phyloP scores from a whole-genome alignment of 345 rosid genomes.

The Populus davidiana region DNA sequence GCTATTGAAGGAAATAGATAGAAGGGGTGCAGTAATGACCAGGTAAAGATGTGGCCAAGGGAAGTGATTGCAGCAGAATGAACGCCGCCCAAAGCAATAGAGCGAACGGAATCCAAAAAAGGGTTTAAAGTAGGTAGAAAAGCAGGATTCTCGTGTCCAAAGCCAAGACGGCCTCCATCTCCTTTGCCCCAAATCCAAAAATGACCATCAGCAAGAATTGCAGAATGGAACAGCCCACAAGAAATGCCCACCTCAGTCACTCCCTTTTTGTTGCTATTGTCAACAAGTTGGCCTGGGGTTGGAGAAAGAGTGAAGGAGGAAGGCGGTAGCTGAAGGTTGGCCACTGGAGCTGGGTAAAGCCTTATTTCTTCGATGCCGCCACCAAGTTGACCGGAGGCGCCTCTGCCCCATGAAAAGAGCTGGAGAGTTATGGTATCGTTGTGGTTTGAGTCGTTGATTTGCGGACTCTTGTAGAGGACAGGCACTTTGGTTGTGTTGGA shows the following conservation, averaged over 20 bases:
- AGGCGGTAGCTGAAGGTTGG: conserved; percentile 43
- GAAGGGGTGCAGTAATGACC: conserved; percentile 43
- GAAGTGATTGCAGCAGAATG: conserved; percentile 82
- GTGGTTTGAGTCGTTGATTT: conserved; percentile 22
- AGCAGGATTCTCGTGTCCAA: conserved; percentile 72
- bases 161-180: conserved; percentile 86
- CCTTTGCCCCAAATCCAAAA: conserved; percentile 95
- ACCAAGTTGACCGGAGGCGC: conserved; percentile 91
- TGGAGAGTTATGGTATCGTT: conserved; percentile 42
- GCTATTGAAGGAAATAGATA: neutral
- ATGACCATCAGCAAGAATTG: conserved; percentile 54
- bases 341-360: conserved; percentile 68
- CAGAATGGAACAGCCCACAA: conserved; percentile 83
- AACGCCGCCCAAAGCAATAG: conserved; percentile 74
- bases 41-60: conserved; percentile 63
- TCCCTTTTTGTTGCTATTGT: neutral
- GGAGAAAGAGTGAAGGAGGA: conserved; percentile 50
- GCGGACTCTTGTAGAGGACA: conserved; percentile 42
- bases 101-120: conserved; percentile 47
- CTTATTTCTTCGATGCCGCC: conserved; percentile 79
- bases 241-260: conserved; percentile 53
- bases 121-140: conserved; percentile 72
- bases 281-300: conserved; percentile 47
- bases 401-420: conserved; percentile 87
- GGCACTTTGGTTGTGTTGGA: conserved; percentile 42